These are phyloP conservation scores for Globisporangium iwayamae DNA, from an alignment of 352 stramenopile genomes.

Conservation along the genomic window DNA sequence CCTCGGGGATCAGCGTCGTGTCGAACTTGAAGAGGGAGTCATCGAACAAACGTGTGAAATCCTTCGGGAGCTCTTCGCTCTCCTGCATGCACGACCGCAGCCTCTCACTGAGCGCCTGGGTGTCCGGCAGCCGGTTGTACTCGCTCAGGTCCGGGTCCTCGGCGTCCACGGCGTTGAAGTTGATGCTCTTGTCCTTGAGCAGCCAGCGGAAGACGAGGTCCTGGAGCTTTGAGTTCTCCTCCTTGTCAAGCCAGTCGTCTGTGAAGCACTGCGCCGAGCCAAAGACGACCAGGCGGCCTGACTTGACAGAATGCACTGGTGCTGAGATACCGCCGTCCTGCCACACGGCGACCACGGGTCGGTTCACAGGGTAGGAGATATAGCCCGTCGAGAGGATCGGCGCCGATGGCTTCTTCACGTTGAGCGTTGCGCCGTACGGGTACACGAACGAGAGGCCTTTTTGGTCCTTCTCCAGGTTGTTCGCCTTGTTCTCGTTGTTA, in stretches of 20 bases:
- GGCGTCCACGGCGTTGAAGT: constrained; percentile 61
- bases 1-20: constrained; percentile 93
- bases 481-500: constrained; percentile 32
- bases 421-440: constrained; percentile 92
- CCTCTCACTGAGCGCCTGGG: constrained; percentile 89
- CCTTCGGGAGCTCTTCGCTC: constrained; percentile 90
- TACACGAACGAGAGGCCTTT: constrained; percentile 94
- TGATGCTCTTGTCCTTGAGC: constrained; percentile 77
- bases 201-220: constrained; percentile 94
- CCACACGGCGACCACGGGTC: constrained; percentile 89
- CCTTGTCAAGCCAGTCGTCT: constrained; percentile 95
- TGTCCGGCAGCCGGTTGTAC: constrained; percentile 91
- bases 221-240: constrained; percentile 92
- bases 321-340: constrained; percentile 71
- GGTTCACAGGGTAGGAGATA: constrained; percentile 95
- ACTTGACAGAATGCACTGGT: constrained; percentile 47
- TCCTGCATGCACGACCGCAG: constrained; percentile 95
- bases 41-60: constrained; percentile 94
- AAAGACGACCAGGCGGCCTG: constrained; percentile 82
- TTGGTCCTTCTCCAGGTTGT: constrained; percentile 74
- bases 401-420: constrained; percentile 88
- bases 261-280: constrained; percentile 92
- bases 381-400: constrained; percentile 89
- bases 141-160: constrained; percentile 87
- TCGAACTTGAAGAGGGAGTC: constrained; percentile 93